Percentiles rank a stretch among this genome's conserved stretches.
These are phyloP conservation scores for Naematelia encephala DNA, from an alignment of 768 basidiomycete genomes.

Conservation along the genomic window DNA sequence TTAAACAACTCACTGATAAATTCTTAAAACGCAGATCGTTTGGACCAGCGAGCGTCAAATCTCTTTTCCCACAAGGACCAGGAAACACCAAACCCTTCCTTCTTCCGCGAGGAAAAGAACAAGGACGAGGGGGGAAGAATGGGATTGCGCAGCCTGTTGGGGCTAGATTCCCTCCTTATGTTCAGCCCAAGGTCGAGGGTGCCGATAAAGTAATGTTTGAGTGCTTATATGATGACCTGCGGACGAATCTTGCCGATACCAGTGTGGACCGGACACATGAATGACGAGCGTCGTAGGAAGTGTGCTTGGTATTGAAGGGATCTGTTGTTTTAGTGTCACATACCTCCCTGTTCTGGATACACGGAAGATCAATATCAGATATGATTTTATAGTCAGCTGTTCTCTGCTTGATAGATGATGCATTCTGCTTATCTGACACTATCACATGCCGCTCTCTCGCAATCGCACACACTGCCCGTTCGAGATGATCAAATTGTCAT, in stretches of 20 bases:
- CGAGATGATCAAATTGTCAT: background rate
- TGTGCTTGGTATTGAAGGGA: too few species aligned
- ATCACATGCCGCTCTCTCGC: too few species aligned
- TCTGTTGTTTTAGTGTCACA: too few species aligned
- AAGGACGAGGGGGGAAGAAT: background rate
- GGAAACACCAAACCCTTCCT: background rate
- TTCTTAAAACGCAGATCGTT: background rate
- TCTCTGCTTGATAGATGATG: too few species aligned
- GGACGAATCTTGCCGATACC: background rate
- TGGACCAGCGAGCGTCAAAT: background rate
- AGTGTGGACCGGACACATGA: too few species aligned
- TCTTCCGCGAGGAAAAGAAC: background rate
- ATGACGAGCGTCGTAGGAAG: too few species aligned
- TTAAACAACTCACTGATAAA: background rate
- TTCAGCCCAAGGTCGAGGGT: conserved; percentile 1
- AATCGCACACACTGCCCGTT: background rate
- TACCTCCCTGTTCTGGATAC: too few species aligned
- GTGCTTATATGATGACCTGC: conserved; percentile 8
- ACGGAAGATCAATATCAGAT: too few species aligned
- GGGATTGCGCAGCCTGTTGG: background rate
- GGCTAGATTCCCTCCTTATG: conserved; percentile 2
- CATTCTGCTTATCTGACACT: too few species aligned
- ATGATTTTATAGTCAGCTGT: too few species aligned
- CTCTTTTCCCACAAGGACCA: background rate
- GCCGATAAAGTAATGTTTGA: conserved; percentile 7